Evolutionary conservation across 139 green algal genomes (phyloP), one percentile per base, ranked within the genome.

Genomic region (Axilococcus clingmanii): DNA sequence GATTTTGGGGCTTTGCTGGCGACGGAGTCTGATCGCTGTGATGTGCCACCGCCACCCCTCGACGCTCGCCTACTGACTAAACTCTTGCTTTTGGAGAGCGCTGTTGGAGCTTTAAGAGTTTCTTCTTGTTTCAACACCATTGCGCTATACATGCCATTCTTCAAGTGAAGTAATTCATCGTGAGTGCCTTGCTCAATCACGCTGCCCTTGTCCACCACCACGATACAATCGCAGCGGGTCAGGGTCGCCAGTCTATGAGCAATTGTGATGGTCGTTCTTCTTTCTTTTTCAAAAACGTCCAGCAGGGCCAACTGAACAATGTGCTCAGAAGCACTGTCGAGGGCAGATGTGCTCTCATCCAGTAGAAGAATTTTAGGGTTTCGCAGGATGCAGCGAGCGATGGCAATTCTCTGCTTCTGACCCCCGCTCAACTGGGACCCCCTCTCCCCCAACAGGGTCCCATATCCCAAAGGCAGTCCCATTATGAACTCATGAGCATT

Each of bases 301-400:
- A 82, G 59, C 16, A 72, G 60, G 15, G 66, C 70, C 34, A 59
- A 33, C 24, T 65, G 48, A 37, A 87, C 72, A 25, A 63, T 34
- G 12, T 50, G 33, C 63, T 92, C 83, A 36, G 63, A 81, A 37
- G 78, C 61, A 12, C 71, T 69, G 43, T 91, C 82, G 35, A 91
- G 66, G n/a, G 82, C 78, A 9, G 63, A 81, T 2, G 88, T 96
- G 7, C 87, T 87, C 58, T 96, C 88, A 59, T 97, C 90, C 40
- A 97, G 69, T 31, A 97, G 83, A 59, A 97, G 72, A 28, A 94
- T 62, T 46, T 58, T 66, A 8, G 83, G 81, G 57, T 86, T 72
- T 31, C 76, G 68, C 1, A 80, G 33, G 20, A 92, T 41, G 0
- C 84, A 84, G 3, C 85, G 63, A 0, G 85, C 84, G 8, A 94